Conservation (phyloP, 2,329 filamentous ascomycete genomes). For the Epichloe brachyelytri region DNA sequence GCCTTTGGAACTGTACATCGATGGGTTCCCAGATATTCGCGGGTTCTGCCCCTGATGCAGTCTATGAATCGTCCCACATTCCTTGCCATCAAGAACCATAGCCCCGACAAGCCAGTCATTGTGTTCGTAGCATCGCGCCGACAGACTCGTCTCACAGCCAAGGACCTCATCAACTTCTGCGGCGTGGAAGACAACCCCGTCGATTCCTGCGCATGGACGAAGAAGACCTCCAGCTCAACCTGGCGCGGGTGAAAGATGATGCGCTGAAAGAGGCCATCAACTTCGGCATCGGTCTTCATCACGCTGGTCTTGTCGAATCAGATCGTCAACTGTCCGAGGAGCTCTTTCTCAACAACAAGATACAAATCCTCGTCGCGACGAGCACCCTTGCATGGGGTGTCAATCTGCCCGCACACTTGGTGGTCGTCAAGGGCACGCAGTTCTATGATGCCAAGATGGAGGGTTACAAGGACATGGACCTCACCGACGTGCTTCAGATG, state of each 20-base stretch:
- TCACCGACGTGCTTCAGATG: slow-evolving; percentile 98
- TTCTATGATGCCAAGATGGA: slow-evolving; percentile 97
- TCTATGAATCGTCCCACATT: slow-evolving; percentile 98
- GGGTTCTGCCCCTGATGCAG: slow-evolving; percentile 98
- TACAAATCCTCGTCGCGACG: slow-evolving; percentile 90
- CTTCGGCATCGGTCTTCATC: slow-evolving; percentile 94
- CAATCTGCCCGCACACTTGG: slow-evolving; percentile 89
- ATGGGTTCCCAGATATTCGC: slow-evolving; percentile 88
- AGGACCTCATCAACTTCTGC: slow-evolving; percentile 92
- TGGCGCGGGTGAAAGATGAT: slow-evolving; percentile 85
- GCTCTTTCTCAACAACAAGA: slow-evolving; percentile 93
- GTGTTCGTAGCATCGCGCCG: slow-evolving; percentile 93
- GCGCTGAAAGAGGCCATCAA: slow-evolving; percentile 86
- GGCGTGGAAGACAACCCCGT: slow-evolving; percentile 95
- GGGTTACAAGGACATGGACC: slow-evolving; percentile 96
- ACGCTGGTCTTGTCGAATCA: slow-evolving; percentile 90
- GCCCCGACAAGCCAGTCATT: slow-evolving; percentile 91
- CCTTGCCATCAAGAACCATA: slow-evolving; percentile 90
- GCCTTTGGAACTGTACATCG: slow-evolving; percentile 90
- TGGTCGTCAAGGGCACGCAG: slow-evolving; percentile 96
- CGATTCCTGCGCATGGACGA: slow-evolving; percentile 91
- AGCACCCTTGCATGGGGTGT: slow-evolving; percentile 97
- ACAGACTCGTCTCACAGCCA: slow-evolving; percentile 88
- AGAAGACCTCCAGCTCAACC: slow-evolving; percentile 78
- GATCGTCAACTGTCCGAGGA: slow-evolving; percentile 88